Evolutionary conservation across 352 stramenopile genomes (phyloP), one percentile per base, ranked within the genome.

Genomic region (Globisporangium canariense): DNA sequence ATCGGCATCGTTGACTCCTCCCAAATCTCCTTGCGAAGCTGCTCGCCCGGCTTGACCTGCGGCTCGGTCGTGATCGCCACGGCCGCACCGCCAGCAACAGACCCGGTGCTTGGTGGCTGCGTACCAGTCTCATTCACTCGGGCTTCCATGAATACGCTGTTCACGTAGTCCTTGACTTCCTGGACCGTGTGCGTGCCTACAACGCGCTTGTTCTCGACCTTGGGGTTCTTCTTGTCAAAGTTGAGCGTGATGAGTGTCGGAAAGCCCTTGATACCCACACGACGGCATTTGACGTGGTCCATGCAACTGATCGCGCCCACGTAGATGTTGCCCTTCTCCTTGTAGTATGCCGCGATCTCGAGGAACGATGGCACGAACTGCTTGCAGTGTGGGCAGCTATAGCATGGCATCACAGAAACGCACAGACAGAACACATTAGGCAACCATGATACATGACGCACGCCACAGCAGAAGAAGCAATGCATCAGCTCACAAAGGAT

Each of bases 261-360:
- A 67, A 94, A 94, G 13, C 85, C 85, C 65, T 87, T 94, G 65
- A 94, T 89, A 13, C 70, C 78, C 40, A 90, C 81, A 46, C 81
- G 77, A 49, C 83, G 81, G 67, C 85, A 94, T 68, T 91, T 90
- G 60, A 92, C 83, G 70, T 90, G 83, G 72, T 94, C 83, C 85
- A 94, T 94, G 75, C 85, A 94, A 67, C 81, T 91, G 65, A 94
- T 68, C 30, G 85, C 85, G 58, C 85, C 85, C 7, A 94, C 68
- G 65, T 94, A 83, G 41, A 92, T 76, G 60, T 75, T 79, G 7
- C 73, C 78, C 46, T 81, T 70, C n/a, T 66, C 67, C 68, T 91
- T 92, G 78, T 87, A 92, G 65, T 89, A 86, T 20, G 85, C 81
- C 3, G 81, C 85, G 16, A 90, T 60, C 43, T 91, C 74, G 7